Base-by-base conservation (phyloP, 805 yeast genomes). In the Metschnikowia similis region DNA sequence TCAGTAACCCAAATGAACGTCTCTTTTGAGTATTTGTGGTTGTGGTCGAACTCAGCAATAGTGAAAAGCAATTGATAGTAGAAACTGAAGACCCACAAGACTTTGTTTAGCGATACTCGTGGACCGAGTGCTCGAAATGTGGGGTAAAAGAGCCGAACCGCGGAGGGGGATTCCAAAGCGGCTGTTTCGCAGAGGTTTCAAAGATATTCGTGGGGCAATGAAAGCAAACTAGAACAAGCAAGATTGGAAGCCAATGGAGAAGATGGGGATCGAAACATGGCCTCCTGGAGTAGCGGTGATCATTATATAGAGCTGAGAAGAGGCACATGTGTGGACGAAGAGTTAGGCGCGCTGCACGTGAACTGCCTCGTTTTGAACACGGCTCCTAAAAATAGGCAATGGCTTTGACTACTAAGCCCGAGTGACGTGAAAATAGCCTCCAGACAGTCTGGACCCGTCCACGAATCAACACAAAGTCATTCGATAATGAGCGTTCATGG, bases 261-360 rank as follows among this genome's bases (percentile, higher is more conserved):
- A 26, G 37, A 16, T 32, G 34, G 13, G 34, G 28, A n/a, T 17
- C n/a, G 17, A 13, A 14, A 8, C 27, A 41, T n/a, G 36, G 45
- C 21, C 8, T 29, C 21, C 29, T 26, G n/a, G 37, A 16, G 13
- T 38, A 17, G 39, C 39, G 8, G n/a, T 36, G 13, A 16, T 37
- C n/a, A 31, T 16, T 41, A 41, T 32, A 32, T 26, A 17, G 36
- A 41, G 34, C 37, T 41, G 45, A 32, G 21, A 31, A 21, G 31
- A 29, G 45, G 36, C 34, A 37, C 45, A 41, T 41, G 45, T 41
- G 45, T 41, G 45, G 35, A 41, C 14, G n/a, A 36, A n/a, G 37
- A 29, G 6, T 41, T 41, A 32, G 21, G 34, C 45, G 45, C 45
- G 37, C 45, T n/a, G 31, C 45, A 41, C 37, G 10, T 9, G 39